Percentiles rank a stretch among this genome's conserved stretches.
Evolutionary conservation across 768 basidiomycete genomes (phyloP).

Genomic region (Suillus occidentalis): DNA sequence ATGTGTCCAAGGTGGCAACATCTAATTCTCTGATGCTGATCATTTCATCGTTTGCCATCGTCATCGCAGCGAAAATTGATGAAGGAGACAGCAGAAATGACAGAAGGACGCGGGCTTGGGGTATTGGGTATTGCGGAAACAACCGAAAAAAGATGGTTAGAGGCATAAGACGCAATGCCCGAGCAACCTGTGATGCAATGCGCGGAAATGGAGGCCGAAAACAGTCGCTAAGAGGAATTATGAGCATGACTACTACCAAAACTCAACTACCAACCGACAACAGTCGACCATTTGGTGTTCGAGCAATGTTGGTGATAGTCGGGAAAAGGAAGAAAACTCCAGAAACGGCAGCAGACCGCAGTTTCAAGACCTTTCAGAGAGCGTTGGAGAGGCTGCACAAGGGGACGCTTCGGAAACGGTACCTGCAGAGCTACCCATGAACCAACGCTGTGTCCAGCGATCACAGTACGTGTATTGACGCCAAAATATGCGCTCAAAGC

Average conservation of each 20-base stretch:
- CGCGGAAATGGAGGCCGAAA: conserved; percentile 46
- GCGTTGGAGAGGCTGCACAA: background rate
- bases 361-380: conserved; percentile 49
- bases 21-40: conserved; percentile 54
- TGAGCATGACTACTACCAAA: background rate
- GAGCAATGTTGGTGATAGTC: conserved; percentile 59
- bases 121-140: conserved; percentile 51
- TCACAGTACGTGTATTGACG: conserved; percentile 38
- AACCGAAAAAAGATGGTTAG: conserved; percentile 44
- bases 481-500: conserved; percentile 36
- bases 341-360: conserved; percentile 36
- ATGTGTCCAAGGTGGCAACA: conserved; percentile 38
- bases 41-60: conserved; percentile 75
- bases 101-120: conserved; percentile 46
- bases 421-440: conserved; percentile 69
- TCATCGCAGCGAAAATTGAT: conserved; percentile 52
- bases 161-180: conserved; percentile 39
- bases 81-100: conserved; percentile 51
- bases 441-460: conserved; percentile 72
- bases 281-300: conserved; percentile 61
- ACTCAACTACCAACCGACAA: conserved; percentile 49
- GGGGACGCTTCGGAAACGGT: conserved; percentile 11
- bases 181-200: conserved; percentile 45
- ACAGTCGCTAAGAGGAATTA: conserved; percentile 40
- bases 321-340: conserved; percentile 68